Evolutionary conservation across 352 stramenopile genomes (phyloP).

Genomic region (Phytophthora kernoviae): DNA sequence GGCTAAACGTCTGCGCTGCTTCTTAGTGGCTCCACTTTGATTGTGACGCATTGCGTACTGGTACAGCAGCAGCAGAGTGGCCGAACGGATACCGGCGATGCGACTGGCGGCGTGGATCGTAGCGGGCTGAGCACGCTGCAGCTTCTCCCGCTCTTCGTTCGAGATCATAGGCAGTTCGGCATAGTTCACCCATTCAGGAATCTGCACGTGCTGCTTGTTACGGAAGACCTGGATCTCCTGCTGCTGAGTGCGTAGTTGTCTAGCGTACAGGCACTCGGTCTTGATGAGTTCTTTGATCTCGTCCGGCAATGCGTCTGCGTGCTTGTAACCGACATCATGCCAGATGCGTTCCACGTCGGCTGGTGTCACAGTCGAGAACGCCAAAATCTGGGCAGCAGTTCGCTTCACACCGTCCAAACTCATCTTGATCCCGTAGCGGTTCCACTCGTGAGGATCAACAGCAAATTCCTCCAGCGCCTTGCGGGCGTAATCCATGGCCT

Average conservation of each 20-base stretch:
- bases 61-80: conserved; percentile 77
- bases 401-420: conserved; percentile 81
- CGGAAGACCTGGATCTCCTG: conserved; percentile 97
- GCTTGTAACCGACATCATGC: conserved; percentile 45
- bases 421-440: conserved; percentile 81
- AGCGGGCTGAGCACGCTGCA: conserved; percentile 78
- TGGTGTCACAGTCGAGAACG: conserved; percentile 66
- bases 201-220: conserved; percentile 92
- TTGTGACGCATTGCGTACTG: conserved; percentile 67
- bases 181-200: conserved; percentile 95
- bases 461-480: conserved; percentile 62
- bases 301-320: conserved; percentile 54
- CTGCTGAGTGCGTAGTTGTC: conserved; percentile 93
- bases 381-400: conserved; percentile 74
- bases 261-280: conserved; percentile 93
- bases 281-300: conserved; percentile 66
- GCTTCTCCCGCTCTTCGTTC: conserved; percentile 96
- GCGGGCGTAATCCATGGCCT: conserved; percentile 60
- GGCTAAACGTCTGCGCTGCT: conserved; percentile 31
- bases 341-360: conserved; percentile 68
- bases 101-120: conserved; percentile 96
- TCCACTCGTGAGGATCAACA: conserved; percentile 81
- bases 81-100: conserved; percentile 91
- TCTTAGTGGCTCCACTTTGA: conserved; percentile 27
- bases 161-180: conserved; percentile 93